Evolutionary conservation across 768 basidiomycete genomes (phyloP), one percentile per base, ranked within the genome.

Genomic region (Phlegmacium glaucopus): DNA sequence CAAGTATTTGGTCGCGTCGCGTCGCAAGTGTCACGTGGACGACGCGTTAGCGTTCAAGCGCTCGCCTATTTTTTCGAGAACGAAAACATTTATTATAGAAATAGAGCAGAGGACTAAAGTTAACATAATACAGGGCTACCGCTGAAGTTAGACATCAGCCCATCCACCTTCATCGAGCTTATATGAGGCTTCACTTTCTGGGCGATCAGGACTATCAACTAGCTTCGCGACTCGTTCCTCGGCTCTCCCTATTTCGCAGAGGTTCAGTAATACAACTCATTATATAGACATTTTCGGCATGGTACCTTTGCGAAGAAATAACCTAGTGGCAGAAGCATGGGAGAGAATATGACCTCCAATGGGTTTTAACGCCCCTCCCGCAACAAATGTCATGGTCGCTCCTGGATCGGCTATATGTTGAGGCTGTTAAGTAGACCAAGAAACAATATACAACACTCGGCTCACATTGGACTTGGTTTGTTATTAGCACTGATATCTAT

Each of bases 341-440:
- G 90, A 93, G 36, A 93, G 69, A 51, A 93, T 91, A 58, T 93
- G 90, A 0, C 90, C 90, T 32, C 90, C 90, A 38, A 94, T 89
- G 13, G 92, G 91, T 67, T 95, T 95, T 32, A 94, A 75, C 15
- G 89, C 90, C 28, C 92, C 90, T 34, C 93, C 94, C 18, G 92
- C 94, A 35, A 94, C 94, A 59, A 97, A 97, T 42, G 90, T 90
- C 85, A 90, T 90, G 2, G 88, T 91, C 41, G 93, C 94, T 41
- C 94, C 94, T 16, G 94, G 94, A 63, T 97, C 94, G 50, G 94
- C 90, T 90, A 59, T 39, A 36, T 27, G n/a, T 10, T 15, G 30
- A 26, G 41, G 43, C 22, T 39, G n/a, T 52, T 17, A 17, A 17
- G 16, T 16, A 27, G 8, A 30, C 15, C 9, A 37, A 12, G 4